Evolutionary conservation across 306 rosid genomes (phyloP), one percentile per base, ranked within the genome.

Genomic region (Fagus sylvatica): DNA sequence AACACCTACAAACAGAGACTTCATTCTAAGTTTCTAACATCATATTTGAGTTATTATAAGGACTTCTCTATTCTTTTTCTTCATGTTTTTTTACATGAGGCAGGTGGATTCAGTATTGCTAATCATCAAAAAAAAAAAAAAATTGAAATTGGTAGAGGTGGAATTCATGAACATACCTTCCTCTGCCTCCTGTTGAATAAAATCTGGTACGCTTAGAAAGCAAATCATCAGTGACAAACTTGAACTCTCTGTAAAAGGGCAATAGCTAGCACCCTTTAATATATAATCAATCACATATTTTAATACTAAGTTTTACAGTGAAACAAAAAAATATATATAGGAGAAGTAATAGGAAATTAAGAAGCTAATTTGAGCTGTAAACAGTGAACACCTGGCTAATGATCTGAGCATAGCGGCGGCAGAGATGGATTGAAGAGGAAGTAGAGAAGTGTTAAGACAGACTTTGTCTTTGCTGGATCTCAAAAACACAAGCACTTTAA

Each of bases 91-190:
- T 6, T 17, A 61, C 11, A 0, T 32, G 17, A 33, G 49, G 9
- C 12, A 60, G 1, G 37, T 32, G 67, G 6, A 8, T 74, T 40
- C 40, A 1, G 34, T 34, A 62, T 67, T 67, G 30, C 51, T 6
- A 9, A 13, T 9, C 30, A 3, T 46, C 51, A 46, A 2, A 15
- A 4, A 46, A 53, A 2, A 19, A 34, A 60, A 74, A 57, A 22
- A 66, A 60, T 7, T 40, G 53, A 43, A 68, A n/a, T 36, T 7
- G 7, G 5, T 59, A 74, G 64, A 71, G 74, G 67, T 70, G 51
- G 39, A 6, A 6, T 22, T 81, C 72, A 82, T 67, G 87, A 72
- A 79, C 74, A 75, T 75, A 90, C 97, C 93, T 90, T 86, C 87
- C 87, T 74, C 40, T 76, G 57, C 85, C 88, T 59, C 64, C 83